Evolutionary conservation across 192 early-diverging fungal genomes (phyloP).

Genomic region (Coemansia sp.): DNA sequence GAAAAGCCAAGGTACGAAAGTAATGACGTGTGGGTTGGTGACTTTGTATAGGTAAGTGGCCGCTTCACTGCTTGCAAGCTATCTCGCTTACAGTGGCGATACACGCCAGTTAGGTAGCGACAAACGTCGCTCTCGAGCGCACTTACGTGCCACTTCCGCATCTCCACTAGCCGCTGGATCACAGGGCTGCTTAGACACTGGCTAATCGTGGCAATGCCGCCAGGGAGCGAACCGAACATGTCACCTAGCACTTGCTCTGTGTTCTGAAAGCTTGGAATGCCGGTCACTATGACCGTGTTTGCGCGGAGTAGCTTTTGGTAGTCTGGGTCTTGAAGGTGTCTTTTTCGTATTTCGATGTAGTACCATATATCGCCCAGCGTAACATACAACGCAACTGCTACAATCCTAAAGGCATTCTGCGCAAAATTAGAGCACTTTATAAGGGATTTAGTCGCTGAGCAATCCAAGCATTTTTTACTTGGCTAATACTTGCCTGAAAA

Average conservation of each 20-base stretch:
- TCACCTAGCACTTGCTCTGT: background rate
- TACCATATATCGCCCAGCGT: background rate
- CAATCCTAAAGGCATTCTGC: no score
- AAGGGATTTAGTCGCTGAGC: no score
- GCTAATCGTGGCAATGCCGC: background rate
- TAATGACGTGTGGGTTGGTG: background rate
- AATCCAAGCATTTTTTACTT: background rate
- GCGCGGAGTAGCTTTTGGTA: background rate
- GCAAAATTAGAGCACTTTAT: background rate
- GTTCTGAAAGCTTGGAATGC: background rate
- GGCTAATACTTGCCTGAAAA: background rate
- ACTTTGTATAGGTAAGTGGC: background rate
- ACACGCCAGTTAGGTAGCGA: background rate
- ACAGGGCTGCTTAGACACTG: background rate
- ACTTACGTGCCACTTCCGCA: background rate
- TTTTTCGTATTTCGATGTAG: background rate
- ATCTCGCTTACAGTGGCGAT: background rate
- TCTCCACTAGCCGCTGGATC: background rate
- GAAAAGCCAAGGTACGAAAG: background rate
- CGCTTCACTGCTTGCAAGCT: background rate
- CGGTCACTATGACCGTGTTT: conserved; percentile 5
- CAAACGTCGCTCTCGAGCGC: conserved; percentile 6
- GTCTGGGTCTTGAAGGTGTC: conserved; percentile 2
- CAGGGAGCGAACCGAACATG: background rate
- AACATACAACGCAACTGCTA: background rate